phyloP scores from a whole-genome alignment of 805 yeast species.

The Ogataea neopini region DNA sequence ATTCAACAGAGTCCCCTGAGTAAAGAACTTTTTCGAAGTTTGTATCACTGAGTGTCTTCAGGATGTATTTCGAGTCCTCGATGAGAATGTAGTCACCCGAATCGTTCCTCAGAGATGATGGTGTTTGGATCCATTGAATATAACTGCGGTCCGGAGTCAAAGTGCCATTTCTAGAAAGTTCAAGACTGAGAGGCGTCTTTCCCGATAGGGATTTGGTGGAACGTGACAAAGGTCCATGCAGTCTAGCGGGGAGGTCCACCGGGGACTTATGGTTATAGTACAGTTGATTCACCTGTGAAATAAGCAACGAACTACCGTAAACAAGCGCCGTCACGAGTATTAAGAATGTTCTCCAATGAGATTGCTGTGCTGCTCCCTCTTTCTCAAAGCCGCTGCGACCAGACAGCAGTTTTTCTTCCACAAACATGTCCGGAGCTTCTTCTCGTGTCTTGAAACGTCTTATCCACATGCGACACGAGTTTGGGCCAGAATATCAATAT shows the following conservation, averaged over 20 bases:
- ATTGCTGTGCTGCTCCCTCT: slow-evolving; percentile 4
- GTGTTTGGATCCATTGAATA: slow-evolving; percentile 69
- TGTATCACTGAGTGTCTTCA: slow-evolving; percentile 53
- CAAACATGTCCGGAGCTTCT: slow-evolving; percentile 4
- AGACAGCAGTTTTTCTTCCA: slow-evolving; percentile 8
- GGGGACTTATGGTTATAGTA: slow-evolving; percentile 14
- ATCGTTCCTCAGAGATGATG: slow-evolving; percentile 51
- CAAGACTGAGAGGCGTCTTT: slow-evolving; percentile 39
- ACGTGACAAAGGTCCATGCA: no score
- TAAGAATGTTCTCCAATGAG: slow-evolving; percentile 13
- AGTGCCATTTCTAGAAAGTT: slow-evolving; percentile 52
- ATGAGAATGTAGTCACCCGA: slow-evolving; percentile 66
- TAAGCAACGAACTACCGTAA: slow-evolving; percentile 29
- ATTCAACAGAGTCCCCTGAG: slow-evolving; percentile 48
- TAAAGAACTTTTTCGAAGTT: slow-evolving; percentile 47
- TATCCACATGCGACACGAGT: background rate
- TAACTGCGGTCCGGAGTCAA: slow-evolving; percentile 53
- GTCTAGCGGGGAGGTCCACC: no score
- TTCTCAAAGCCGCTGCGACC: slow-evolving; percentile 2
- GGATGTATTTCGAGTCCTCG: slow-evolving; percentile 48
- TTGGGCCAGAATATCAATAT: background rate
- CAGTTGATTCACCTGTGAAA: slow-evolving; percentile 21
- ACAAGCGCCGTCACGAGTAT: slow-evolving; percentile 17
- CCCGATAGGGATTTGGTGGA: background rate
- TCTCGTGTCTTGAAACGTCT: background rate